Conservation (phyloP, 2,329 filamentous ascomycete genomes). For the Dactylellina sp. region DNA sequence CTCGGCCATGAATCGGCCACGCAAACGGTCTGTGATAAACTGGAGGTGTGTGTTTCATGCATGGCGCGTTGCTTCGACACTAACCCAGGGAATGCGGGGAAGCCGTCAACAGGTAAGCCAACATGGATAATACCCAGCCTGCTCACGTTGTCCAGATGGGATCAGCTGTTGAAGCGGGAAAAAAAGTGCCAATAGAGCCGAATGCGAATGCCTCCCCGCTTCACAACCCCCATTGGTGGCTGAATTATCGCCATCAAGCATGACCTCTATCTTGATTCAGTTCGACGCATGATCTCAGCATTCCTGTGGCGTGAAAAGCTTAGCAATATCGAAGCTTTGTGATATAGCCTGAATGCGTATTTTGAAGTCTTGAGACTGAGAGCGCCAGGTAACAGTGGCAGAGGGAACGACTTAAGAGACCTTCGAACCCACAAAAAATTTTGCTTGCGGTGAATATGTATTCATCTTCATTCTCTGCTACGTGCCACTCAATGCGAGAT, state of each 20-base stretch:
- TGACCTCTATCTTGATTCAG: slow-evolving; percentile 49
- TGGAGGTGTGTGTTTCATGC: too few species aligned
- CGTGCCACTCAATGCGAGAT: too few species aligned
- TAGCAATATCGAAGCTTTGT: slow-evolving; percentile 47
- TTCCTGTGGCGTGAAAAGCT: slow-evolving; percentile 44
- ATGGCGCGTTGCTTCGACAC: too few species aligned
- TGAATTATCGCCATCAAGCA: slow-evolving; percentile 37
- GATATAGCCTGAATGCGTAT: slow-evolving; percentile 50
- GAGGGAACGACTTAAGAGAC: too few species aligned
- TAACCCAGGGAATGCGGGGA: not conserved
- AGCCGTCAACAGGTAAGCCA: not conserved
- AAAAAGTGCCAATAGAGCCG: not conserved
- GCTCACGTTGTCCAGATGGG: not conserved
- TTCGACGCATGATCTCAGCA: slow-evolving; percentile 31
- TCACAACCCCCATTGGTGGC: slow-evolving; percentile 45
- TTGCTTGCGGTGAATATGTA: too few species aligned
- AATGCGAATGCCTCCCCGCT: not conserved
- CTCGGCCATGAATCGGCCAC: too few species aligned
- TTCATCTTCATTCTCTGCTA: too few species aligned
- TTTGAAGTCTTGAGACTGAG: not conserved
- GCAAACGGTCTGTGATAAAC: too few species aligned
- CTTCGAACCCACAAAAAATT: too few species aligned
- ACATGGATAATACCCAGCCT: too few species aligned
- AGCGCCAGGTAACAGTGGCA: slow-evolving; percentile 6
- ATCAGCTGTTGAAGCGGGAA: slow-evolving; percentile 7